phyloP scores from a whole-genome alignment of 1,139 yeast species.

The Geotrichum macrosporum region DNA sequence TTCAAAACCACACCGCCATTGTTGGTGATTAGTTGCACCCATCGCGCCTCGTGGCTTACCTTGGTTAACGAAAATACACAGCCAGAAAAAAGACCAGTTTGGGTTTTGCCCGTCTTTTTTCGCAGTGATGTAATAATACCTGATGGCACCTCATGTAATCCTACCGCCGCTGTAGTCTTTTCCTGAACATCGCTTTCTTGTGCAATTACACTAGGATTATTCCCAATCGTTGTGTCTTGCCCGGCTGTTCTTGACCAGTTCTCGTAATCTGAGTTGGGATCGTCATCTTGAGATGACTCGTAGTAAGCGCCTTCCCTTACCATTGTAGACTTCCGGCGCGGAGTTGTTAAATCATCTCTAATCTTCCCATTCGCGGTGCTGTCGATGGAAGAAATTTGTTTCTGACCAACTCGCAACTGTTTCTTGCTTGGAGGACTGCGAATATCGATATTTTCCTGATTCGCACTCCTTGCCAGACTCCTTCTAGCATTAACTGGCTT shows the following conservation, averaged over 20 bases:
- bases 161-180: background rate
- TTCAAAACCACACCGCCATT: conserved; percentile 56
- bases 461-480: too few relatives aligned
- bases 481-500: too few relatives aligned
- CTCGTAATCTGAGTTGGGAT: background rate
- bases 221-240: too few relatives aligned
- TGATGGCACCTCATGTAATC: background rate
- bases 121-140: background rate
- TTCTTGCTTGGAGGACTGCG: background rate
- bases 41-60: conserved; percentile 37
- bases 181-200: background rate
- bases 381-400: background rate
- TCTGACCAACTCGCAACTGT: background rate
- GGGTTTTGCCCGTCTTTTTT: background rate
- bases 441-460: too few relatives aligned
- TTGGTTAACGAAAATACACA: conserved; percentile 45
- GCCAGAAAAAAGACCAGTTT: conserved; percentile 36
- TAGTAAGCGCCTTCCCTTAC: conserved; percentile 10
- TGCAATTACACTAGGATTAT: background rate
- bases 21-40: conserved; percentile 38
- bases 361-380: background rate
- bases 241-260: too few relatives aligned
- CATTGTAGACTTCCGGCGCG: conserved; percentile 8
- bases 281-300: conserved; percentile 11
- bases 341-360: background rate